Evolutionary conservation across 805 yeast species (phyloP).

Genomic region (Ogataea populi-albae): DNA sequence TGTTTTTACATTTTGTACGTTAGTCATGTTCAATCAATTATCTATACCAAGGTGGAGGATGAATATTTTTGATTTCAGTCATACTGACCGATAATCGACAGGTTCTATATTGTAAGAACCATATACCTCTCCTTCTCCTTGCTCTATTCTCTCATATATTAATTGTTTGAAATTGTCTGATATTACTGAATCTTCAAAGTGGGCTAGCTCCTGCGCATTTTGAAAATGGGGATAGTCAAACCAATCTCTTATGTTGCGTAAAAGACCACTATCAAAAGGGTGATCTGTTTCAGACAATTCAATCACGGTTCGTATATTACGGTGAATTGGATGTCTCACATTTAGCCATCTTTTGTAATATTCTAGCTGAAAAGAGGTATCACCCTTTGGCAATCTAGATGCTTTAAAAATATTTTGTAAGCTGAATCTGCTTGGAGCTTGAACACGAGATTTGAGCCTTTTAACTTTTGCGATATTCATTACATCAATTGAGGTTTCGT

Average conservation of each 20-base stretch:
- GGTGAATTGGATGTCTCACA: conserved; percentile 33
- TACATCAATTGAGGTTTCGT: conserved; percentile 56
- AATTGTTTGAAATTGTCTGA: conserved; percentile 22
- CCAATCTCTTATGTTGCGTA: conserved; percentile 36
- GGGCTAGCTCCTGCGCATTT: conserved; percentile 18
- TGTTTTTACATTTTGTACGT: background rate
- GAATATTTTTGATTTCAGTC: too few species aligned
- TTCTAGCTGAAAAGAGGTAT: conserved; percentile 8
- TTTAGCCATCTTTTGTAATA: conserved; percentile 41
- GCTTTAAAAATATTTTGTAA: too few species aligned
- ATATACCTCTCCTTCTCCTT: conserved; percentile 28
- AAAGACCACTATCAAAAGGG: conserved; percentile 39
- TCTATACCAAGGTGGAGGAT: too few species aligned
- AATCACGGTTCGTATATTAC: conserved; percentile 37
- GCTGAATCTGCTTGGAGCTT: too few species aligned
- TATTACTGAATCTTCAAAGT: conserved; percentile 28
- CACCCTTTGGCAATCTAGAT: too few species aligned
- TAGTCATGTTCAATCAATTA: too few species aligned
- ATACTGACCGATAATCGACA: conserved; percentile 1
- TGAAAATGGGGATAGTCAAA: conserved; percentile 9
- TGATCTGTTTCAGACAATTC: conserved; percentile 30
- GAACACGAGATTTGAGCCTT: conserved; percentile 4
- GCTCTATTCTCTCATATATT: conserved; percentile 23
- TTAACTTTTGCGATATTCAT: conserved; percentile 17
- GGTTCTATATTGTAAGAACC: conserved; percentile 17